Percentiles rank a stretch among this genome's conserved stretches.
phyloP scores from a whole-genome alignment of 495 filamentous ascomycete species.

The Annulohypoxylon bovei region DNA sequence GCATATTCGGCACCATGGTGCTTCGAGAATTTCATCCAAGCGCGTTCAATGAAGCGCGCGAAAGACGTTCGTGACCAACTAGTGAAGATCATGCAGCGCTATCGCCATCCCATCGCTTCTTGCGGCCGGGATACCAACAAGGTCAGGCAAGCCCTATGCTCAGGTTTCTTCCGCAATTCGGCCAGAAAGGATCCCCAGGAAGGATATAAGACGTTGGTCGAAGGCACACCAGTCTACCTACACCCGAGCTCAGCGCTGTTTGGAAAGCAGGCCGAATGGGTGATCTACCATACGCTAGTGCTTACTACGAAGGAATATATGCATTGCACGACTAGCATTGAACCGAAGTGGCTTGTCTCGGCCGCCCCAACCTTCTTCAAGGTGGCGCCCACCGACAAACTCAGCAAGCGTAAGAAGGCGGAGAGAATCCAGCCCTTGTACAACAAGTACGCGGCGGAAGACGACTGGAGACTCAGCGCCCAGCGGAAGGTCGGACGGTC shows the following conservation, averaged over 20 bases:
- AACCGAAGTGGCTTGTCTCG: slow-evolving; percentile 91
- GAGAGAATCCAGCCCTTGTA: slow-evolving; percentile 95
- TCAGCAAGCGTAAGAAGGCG: slow-evolving; percentile 91
- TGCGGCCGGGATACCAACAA: slow-evolving; percentile 88
- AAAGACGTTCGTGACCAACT: slow-evolving; percentile 94
- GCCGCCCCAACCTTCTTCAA: slow-evolving; percentile 99
- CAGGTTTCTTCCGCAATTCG: slow-evolving; percentile 94
- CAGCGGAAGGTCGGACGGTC: slow-evolving; percentile 88
- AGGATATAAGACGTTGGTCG: slow-evolving; percentile 95
- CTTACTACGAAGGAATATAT: slow-evolving; percentile 98
- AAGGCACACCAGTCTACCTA: slow-evolving; percentile 93
- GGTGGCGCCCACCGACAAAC: slow-evolving; percentile 86
- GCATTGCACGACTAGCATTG: slow-evolving; percentile 90
- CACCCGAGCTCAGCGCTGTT: slow-evolving; percentile 92
- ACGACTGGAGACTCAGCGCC: slow-evolving; percentile 92
- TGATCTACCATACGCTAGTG: slow-evolving; percentile 89
- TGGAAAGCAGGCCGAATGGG: slow-evolving; percentile 94
- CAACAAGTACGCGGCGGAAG: slow-evolving; percentile 84
- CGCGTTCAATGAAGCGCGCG: slow-evolving; percentile 82
- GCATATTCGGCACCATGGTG: slow-evolving; percentile 91
- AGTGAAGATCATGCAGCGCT: slow-evolving; percentile 89
- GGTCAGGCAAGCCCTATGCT: slow-evolving; percentile 91
- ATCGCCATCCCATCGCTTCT: slow-evolving; percentile 79
- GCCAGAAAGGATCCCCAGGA: slow-evolving; percentile 95
- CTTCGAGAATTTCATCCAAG: slow-evolving; percentile 97